phyloP scores from a whole-genome alignment of 75 land plant genomes.

The Azolla pinnata region DNA sequence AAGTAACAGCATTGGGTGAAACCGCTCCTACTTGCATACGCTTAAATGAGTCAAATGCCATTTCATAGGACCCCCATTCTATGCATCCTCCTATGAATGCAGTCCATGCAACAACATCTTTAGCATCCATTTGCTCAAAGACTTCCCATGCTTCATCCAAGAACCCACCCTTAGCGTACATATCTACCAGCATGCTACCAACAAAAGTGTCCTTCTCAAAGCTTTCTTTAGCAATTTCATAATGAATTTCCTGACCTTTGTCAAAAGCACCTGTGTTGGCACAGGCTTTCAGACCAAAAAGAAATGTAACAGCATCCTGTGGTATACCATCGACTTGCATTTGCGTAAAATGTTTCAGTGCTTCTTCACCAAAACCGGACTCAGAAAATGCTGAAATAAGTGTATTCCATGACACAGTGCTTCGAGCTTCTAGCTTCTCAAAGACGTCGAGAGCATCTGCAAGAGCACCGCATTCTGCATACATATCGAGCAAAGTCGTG shows the following conservation, averaged over 20 bases:
- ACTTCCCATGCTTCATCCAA: conserved; percentile 22
- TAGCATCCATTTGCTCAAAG: conserved; percentile 21
- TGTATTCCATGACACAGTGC: conserved; percentile 46
- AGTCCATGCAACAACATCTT: conserved; percentile 46
- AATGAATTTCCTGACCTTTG: conserved; percentile 27
- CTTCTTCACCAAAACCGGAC: conserved; percentile 40
- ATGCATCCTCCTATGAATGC: conserved; percentile 43
- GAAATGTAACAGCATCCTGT: conserved; percentile 44
- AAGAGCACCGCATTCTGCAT: conserved; percentile 28
- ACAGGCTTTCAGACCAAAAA: conserved; percentile 41
- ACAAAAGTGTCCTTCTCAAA: conserved; percentile 28
- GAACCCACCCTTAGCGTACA: conserved; percentile 55
- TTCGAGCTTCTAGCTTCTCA: conserved; percentile 21
- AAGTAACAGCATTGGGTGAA: conserved; percentile 36
- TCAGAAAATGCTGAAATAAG: conserved; percentile 44
- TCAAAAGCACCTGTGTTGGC: conserved; percentile 34
- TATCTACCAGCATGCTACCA: conserved; percentile 39
- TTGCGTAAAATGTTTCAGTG: conserved; percentile 27
- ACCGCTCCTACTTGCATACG: conserved; percentile 22
- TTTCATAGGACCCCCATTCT: conserved; percentile 8
- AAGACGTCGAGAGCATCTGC: conserved; percentile 32
- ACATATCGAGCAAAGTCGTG: conserved; percentile 35
- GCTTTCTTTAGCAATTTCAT: conserved; percentile 16
- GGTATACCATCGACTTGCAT: conserved; percentile 37
- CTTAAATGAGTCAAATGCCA: conserved; percentile 7